A percentile compares a stretch with the other conserved stretches of the same genome.
These are phyloP conservation scores for Amanita subjunquillea DNA, from an alignment of 768 basidiomycete genomes.

Conservation along the genomic window DNA sequence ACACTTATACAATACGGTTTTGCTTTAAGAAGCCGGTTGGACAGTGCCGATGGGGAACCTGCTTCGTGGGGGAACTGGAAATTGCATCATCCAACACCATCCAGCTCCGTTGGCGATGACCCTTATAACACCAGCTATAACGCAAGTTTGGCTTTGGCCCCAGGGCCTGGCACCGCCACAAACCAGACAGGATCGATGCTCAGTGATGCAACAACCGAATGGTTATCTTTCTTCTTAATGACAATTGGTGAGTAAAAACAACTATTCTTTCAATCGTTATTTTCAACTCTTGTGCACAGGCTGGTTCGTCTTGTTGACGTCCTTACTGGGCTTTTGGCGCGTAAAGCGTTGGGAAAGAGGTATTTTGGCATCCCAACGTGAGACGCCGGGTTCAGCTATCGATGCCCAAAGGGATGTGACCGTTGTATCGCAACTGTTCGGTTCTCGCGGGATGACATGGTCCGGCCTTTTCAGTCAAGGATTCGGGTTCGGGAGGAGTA, in stretches of 20 bases:
- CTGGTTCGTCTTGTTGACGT: slow-evolving; percentile 85
- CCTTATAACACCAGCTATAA: slow-evolving; percentile 25
- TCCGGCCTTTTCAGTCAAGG: slow-evolving; percentile 33
- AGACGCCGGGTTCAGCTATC: slow-evolving; percentile 10
- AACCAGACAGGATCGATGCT: slow-evolving; percentile 30
- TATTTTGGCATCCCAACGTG: slow-evolving; percentile 48
- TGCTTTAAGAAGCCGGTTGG: slow-evolving; percentile 49
- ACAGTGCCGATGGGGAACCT: slow-evolving; percentile 23
- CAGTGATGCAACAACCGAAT: slow-evolving; percentile 76
- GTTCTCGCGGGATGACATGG: slow-evolving; percentile 27
- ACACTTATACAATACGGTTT: slow-evolving; percentile 96
- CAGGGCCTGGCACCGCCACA: slow-evolving; percentile 18
- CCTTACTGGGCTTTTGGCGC: slow-evolving; percentile 83
- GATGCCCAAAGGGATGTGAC: slow-evolving; percentile 12
- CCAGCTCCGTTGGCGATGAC: slow-evolving; percentile 37
- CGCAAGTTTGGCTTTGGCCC: slow-evolving; percentile 11
- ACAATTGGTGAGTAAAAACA: slow-evolving; percentile 47
- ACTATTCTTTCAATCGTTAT: not conserved
- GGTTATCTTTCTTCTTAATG: slow-evolving; percentile 94
- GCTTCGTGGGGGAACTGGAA: slow-evolving; percentile 21
- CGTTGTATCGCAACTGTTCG: slow-evolving; percentile 28
- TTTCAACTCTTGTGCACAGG: slow-evolving; percentile 25
- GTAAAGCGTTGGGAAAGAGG: slow-evolving; percentile 84
- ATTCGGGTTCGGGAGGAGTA: slow-evolving; percentile 27
- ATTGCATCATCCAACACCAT: slow-evolving; percentile 20